Evolutionary conservation across 345 rosid species (phyloP).

Genomic region (Dipteronia dyeriana): DNA sequence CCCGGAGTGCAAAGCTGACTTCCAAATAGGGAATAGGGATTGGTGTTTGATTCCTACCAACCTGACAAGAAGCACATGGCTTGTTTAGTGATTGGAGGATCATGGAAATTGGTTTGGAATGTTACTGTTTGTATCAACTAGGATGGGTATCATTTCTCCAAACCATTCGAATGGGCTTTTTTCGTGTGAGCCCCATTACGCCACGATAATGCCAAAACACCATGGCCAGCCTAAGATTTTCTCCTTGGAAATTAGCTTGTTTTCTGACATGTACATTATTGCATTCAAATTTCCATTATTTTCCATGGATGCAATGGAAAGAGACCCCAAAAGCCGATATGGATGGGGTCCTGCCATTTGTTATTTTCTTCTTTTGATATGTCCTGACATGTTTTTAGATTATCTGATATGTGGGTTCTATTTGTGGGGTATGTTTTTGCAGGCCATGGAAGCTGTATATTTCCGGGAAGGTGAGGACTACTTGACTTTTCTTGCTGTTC

Average conservation of each 20-base stretch:
- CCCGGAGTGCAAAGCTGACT: conserved; percentile 23
- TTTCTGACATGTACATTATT: conserved; percentile 8
- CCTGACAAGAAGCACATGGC: conserved; percentile 41
- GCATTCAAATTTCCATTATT: conserved; percentile 19
- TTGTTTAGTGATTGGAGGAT: conserved; percentile 24
- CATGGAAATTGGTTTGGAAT: conserved; percentile 22
- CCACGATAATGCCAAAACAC: conserved; percentile 14
- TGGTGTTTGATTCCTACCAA: conserved; percentile 25
- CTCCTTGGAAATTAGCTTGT: conserved; percentile 17
- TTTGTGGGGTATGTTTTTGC: conserved; percentile 33
- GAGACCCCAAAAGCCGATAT: neutral
- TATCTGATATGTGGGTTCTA: conserved; percentile 19
- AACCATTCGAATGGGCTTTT: conserved; percentile 13
- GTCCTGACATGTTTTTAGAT: neutral
- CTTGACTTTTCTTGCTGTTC: neutral
- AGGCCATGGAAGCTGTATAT: conserved; percentile 94
- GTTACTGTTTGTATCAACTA: conserved; percentile 17
- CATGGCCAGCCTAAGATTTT: conserved; percentile 14
- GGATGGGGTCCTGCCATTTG: conserved; percentile 18
- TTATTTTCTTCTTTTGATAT: conserved; percentile 10
- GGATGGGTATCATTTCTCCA: conserved; percentile 19
- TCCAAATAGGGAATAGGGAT: conserved; percentile 10
- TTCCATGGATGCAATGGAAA: conserved; percentile 5
- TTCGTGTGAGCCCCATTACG: conserved; percentile 26
- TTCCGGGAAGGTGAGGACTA: conserved; percentile 84